Evolutionary conservation across 352 stramenopile species (phyloP), one percentile per base, ranked within the genome.

Genomic region (Aphanomyces invadans): DNA sequence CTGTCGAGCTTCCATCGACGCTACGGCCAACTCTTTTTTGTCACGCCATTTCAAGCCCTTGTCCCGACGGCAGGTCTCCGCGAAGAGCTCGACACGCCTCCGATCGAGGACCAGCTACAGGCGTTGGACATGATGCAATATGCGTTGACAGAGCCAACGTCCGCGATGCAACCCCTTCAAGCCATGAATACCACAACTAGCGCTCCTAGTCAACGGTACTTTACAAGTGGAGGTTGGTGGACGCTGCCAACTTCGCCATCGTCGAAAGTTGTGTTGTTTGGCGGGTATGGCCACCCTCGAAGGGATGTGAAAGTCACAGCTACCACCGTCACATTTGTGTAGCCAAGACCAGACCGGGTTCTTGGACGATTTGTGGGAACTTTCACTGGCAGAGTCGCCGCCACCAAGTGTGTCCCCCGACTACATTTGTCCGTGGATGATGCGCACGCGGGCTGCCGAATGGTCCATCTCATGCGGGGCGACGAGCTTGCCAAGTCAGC

Each of bases 301-400:
- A n/a, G n/a, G n/a, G n/a, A n/a, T n/a, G n/a, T n/a, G n/a, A n/a
- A n/a, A n/a, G n/a, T n/a, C n/a, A n/a, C n/a, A n/a, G n/a, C n/a
- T n/a, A n/a, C n/a, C n/a, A n/a, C n/a, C n/a, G n/a, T n/a, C n/a
- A n/a, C n/a, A n/a, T n/a, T n/a, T n/a, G 29, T 21, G 25, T 64
- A 64, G 55, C 4, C 77, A 91, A 59, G 82, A 91, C 65, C 77
- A 89, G 52, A 87, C 79, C 4, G 68, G 70, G 15, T 59, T 88
- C 45, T 48, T 88, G 9, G 62, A 75, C 19, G 82, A 91, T 70
- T 71, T 88, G 17, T 89, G 80, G 79, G 73, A 78, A 59, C 57
- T 91, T 12, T 62, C 79, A 0, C 25, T 52, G 21, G 49, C 19
- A 2, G 11, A 21, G 7, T 57, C 49, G 0, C 32, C 15, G 49